A percentile compares a stretch with the other conserved stretches of the same genome.
Conservation (phyloP, 2,329 filamentous ascomycete genomes). For the Raffaelea ambrosiae region DNA sequence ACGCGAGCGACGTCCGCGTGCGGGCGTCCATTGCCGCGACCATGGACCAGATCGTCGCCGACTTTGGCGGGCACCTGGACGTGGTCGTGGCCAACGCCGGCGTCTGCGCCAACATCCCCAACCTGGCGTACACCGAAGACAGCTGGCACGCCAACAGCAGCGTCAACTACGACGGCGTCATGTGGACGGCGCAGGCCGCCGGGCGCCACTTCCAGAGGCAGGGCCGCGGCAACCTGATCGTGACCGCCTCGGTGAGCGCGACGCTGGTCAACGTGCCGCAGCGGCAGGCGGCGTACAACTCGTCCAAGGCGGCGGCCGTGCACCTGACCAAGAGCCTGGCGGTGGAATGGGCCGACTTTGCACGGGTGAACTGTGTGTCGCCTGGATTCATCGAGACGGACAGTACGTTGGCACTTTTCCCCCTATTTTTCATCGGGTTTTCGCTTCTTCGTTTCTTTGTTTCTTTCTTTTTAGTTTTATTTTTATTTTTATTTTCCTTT, state of each 20-base stretch:
- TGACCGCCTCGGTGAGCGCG: slow-evolving; percentile 48
- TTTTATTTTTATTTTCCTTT: slow-evolving; percentile 6
- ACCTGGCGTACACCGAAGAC: slow-evolving; percentile 29
- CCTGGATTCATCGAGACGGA: slow-evolving; percentile 36
- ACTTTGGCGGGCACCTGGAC: slow-evolving; percentile 21
- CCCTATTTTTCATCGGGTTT: not conserved
- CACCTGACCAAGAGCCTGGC: slow-evolving; percentile 59
- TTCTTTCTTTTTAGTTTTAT: not conserved
- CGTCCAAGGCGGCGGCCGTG: slow-evolving; percentile 57
- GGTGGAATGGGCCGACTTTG: slow-evolving; percentile 68
- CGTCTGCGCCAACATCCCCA: slow-evolving; percentile 25
- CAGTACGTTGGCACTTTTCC: not conserved
- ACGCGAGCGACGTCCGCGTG: too few species aligned
- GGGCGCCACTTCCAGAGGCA: slow-evolving; percentile 14
- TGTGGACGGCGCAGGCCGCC: slow-evolving; percentile 33
- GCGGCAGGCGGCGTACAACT: slow-evolving; percentile 64
- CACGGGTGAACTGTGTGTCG: slow-evolving; percentile 61
- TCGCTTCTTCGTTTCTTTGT: not conserved
- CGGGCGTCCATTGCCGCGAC: too few species aligned
- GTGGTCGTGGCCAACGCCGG: slow-evolving; percentile 34
- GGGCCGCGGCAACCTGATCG: slow-evolving; percentile 29
- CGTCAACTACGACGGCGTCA: slow-evolving; percentile 32
- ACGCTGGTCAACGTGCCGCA: slow-evolving; percentile 72
- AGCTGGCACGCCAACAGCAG: slow-evolving; percentile 26
- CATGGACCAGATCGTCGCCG: too few species aligned